Conservation (phyloP, 768 basidiomycete species). For the Tricholoma sp. region DNA sequence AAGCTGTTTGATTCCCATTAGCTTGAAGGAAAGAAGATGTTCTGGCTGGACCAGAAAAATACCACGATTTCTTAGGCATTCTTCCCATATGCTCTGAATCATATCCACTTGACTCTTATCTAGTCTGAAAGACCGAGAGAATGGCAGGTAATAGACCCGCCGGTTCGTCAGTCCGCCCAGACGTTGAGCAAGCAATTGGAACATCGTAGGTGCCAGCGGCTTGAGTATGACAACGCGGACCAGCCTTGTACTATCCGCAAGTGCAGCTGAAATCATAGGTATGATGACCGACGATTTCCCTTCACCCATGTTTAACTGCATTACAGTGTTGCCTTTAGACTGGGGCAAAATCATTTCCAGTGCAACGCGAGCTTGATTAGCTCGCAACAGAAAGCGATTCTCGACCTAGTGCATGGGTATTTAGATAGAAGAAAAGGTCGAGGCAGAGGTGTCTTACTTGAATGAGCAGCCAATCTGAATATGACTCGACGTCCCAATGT, state of each 20-base stretch:
- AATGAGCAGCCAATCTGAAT: constrained; percentile 41
- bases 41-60: constrained; percentile 50
- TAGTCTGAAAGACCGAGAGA: constrained; percentile 35
- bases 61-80: constrained; percentile 35
- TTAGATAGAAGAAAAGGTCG: not conserved
- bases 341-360: constrained; percentile 41
- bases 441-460: constrained; percentile 24
- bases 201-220: constrained; percentile 41
- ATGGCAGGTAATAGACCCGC: constrained; percentile 44
- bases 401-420: constrained; percentile 31
- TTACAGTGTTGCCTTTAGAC: constrained; percentile 27
- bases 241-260: constrained; percentile 39
- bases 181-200: constrained; percentile 38
- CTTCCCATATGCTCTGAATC: constrained; percentile 27
- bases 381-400: constrained; percentile 35
- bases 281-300: constrained; percentile 52
- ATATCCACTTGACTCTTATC: constrained; percentile 7
- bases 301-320: constrained; percentile 58
- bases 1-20: constrained; percentile 36
- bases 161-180: constrained; percentile 41
- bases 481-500: constrained; percentile 4
- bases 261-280: constrained; percentile 32
- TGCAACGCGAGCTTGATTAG: constrained; percentile 37
- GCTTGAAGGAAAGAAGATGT: constrained; percentile 45
- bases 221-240: constrained; percentile 48